Percentiles rank a stretch among this genome's conserved stretches.
Evolutionary conservation across 495 filamentous ascomycete species (phyloP).

Genomic region (Neurospora cerealis): DNA sequence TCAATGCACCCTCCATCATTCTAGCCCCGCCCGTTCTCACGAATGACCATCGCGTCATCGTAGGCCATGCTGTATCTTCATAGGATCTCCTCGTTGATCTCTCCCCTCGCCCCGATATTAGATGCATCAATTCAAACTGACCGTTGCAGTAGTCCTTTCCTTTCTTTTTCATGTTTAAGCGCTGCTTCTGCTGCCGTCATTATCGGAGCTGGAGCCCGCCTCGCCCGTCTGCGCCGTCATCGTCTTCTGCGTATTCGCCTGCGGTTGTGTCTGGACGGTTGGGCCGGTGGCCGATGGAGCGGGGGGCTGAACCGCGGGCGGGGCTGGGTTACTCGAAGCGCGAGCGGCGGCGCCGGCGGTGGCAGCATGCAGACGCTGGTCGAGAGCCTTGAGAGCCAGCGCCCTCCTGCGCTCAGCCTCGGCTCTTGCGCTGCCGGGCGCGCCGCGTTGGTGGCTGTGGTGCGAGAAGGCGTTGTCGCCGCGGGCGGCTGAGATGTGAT

Average conservation of each 20-base stretch:
- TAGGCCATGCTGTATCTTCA: background rate
- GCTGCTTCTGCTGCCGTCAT: conserved; percentile 34
- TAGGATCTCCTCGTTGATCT: background rate
- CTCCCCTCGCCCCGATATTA: background rate
- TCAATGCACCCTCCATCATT: background rate
- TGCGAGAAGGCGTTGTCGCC: conserved; percentile 21
- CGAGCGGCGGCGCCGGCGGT: conserved; percentile 41
- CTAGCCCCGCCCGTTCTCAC: background rate
- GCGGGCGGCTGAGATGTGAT: conserved; percentile 67
- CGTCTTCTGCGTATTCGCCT: conserved; percentile 35
- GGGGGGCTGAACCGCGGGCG: conserved; percentile 26
- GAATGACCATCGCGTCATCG: background rate
- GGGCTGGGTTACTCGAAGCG: conserved; percentile 26
- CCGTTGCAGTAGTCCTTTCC: background rate
- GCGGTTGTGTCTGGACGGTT: conserved; percentile 39
- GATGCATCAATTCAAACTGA: background rate
- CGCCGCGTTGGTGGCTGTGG: conserved; percentile 41
- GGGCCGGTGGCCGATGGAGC: conserved; percentile 32
- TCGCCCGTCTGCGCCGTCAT: conserved; percentile 40
- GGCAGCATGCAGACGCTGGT: conserved; percentile 82
- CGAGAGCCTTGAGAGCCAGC: conserved; percentile 79
- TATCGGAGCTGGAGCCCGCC: conserved; percentile 58
- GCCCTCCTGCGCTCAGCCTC: conserved; percentile 88
- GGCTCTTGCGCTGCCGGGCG: conserved; percentile 65
- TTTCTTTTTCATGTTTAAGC: background rate